Base-by-base conservation (phyloP, 441 rosid genomes). In the Flueggea neowawraea region DNA sequence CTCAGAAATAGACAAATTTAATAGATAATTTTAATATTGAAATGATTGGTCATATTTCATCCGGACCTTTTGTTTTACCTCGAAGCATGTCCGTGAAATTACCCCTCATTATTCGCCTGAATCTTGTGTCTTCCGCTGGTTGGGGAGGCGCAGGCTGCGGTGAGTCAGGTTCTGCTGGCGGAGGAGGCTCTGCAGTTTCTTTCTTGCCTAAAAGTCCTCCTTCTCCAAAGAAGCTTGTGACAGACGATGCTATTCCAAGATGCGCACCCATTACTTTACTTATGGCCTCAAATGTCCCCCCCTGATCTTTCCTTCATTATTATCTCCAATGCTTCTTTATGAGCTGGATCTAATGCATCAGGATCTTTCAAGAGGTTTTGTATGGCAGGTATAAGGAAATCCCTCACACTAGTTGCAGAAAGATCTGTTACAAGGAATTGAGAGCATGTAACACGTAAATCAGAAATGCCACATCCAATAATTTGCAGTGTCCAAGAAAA, bases 261-360 rank as follows among this genome's bases (percentile, higher is more conserved):
- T 91, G 96, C 45, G 94, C 88, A 55, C 99, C 97, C 99, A 91
- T 89, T 63, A 77, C 99, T 80, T 90, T 90, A 59, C 96, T 80
- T 56, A 94, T 77, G 59, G 91, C 75, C 51, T 91, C 99, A 36
- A 89, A 74, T 17, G 96, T 82, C 58, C 96, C 95, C 95, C 47
- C 96, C 95, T 4, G 97, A 87, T 47, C 99, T 82, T 73, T 94
- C 99, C 73, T 83, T 94, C 82, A 89, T 50, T 72, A 87, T 84
- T 72, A 94, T 91, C 81, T 94, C 99, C 16, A 94, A 81, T 14
- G 97, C 97, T 76, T 94, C 99, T 70, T 91, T 94, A 77, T 94
- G 95, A 17, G 95, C 99, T 12, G 99, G 99, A 74, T 94, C 99
- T 16, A 94, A 73, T 61, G 95, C 80, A 52, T 94, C 99, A 3